These are phyloP conservation scores for Xylariales sp. DNA, from an alignment of 2,329 filamentous ascomycete genomes.

Conservation along the genomic window DNA sequence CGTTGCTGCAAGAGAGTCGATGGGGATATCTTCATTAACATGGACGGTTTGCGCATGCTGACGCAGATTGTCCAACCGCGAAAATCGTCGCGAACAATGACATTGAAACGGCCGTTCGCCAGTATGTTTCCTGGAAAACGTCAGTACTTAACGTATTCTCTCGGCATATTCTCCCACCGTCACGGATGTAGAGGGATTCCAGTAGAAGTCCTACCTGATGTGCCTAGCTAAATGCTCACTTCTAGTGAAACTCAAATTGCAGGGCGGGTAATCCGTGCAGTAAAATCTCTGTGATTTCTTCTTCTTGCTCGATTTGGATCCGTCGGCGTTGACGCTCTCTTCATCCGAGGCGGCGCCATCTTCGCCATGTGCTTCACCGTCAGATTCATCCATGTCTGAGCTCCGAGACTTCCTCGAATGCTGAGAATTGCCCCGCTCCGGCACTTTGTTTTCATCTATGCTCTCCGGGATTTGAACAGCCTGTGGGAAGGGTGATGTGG, in stretches of 20 bases:
- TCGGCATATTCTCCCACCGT: background rate
- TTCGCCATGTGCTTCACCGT: conserved; percentile 71
- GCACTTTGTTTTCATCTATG: conserved; percentile 35
- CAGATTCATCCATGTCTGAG: conserved; percentile 67
- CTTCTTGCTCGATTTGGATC: conserved; percentile 77
- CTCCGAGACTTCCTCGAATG: conserved; percentile 53
- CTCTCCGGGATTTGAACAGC: conserved; percentile 42
- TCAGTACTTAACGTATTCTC: conserved; percentile 14
- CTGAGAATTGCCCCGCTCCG: conserved; percentile 55
- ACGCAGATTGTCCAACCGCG: conserved; percentile 86
- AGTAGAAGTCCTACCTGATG: conserved; percentile 62
- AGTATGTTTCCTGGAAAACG: conserved; percentile 75
- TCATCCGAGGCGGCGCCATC: conserved; percentile 64
- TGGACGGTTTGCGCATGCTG: conserved; percentile 98
- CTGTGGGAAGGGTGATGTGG: conserved; percentile 47
- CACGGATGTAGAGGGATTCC: conserved; percentile 1
- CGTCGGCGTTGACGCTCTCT: conserved; percentile 59
- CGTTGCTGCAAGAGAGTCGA: conserved; percentile 87
- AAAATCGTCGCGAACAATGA: conserved; percentile 81
- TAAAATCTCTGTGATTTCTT: conserved; percentile 96
- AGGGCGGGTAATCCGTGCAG: conserved; percentile 92
- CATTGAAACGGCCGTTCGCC: conserved; percentile 96
- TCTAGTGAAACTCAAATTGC: conserved; percentile 88
- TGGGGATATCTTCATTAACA: conserved; percentile 93
- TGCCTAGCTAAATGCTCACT: conserved; percentile 94